A percentile compares a stretch with the other conserved stretches of the same genome.
Conservation (phyloP, 495 filamentous ascomycete species). For the Penicillium daleae region DNA sequence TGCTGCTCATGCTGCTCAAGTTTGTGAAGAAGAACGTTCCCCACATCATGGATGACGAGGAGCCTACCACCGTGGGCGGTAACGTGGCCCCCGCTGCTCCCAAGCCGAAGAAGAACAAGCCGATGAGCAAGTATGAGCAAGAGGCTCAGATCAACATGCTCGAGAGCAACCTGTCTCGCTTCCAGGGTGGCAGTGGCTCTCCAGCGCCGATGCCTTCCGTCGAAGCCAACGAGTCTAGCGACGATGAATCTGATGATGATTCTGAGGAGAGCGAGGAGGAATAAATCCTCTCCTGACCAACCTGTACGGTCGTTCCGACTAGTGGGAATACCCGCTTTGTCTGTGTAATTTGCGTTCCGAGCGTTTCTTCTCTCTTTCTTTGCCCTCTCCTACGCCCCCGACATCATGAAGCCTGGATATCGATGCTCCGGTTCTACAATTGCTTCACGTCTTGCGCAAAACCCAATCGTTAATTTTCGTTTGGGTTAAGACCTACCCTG, state of each 20-base stretch:
- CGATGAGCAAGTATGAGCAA: constrained; percentile 94
- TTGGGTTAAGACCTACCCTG: constrained; percentile 6
- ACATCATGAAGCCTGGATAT: background rate
- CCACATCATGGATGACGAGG: constrained; percentile 52
- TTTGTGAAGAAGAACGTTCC: constrained; percentile 73
- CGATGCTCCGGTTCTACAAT: background rate
- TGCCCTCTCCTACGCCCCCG: background rate
- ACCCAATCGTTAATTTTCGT: background rate
- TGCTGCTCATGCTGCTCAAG: constrained; percentile 73
- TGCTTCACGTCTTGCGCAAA: background rate
- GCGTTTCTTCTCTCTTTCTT: constrained; percentile 23
- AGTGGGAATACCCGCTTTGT: constrained; percentile 10
- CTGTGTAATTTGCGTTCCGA: constrained; percentile 33
- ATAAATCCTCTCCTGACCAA: constrained; percentile 30
- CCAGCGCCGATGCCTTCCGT: constrained; percentile 49
- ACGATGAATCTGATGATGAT: constrained; percentile 55
- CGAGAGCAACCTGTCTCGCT: constrained; percentile 57
- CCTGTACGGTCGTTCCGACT: background rate
- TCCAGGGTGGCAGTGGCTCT: constrained; percentile 47
- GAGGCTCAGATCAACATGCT: constrained; percentile 85
- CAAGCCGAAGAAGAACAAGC: constrained; percentile 96
- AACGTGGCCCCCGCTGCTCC: constrained; percentile 55
- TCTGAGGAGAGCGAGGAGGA: constrained; percentile 60
- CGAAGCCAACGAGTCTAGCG: constrained; percentile 54
- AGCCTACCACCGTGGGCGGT: constrained; percentile 49